Evolutionary conservation across 257 asterid species (phyloP), one percentile per base, ranked within the genome.

Genomic region (Leonotis leonurus): DNA sequence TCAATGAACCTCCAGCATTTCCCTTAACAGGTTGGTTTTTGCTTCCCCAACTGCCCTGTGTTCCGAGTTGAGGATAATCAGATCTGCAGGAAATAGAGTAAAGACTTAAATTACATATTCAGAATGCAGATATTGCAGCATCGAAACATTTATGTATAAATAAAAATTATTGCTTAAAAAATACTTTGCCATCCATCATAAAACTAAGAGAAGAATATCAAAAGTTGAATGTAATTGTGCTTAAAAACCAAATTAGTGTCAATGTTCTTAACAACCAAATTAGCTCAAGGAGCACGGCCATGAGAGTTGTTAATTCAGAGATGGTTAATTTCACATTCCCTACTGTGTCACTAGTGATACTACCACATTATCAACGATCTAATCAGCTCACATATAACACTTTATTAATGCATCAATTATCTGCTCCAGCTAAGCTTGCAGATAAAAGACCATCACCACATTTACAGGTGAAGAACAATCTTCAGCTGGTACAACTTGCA

Each of bases 61-160:
- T 68, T 45, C 84, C 82, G 40, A 89, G 87, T 67, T 85, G 88
- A 41, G 97, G 96, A 68, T 78, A 93, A 60, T 77, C 94, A 11
- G 79, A 73, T 81, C 99, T 93, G 90, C 75, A 77, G 73, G 35
- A 13, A 43, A 73, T 45, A 40, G 8, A 53, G n/a, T 37, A 50
- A 36, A 13, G 12, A 43, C 24, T 44, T 26, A 54, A 10, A 53
- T 30, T 52, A 60, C 37, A 33, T 24, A 50, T 60, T 57, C 62
- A 40, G 46, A 62, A 18, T 43, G 36, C 30, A 33, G 32, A 36
- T 52, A 58, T 1, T 10, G 18, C 14, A 62, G 8, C 46, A 45
- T 17, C 49, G 43, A 35, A 7, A 33, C 11, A 24, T 20, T 62
- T 20, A 12, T 3, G 2, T 22, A 44, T n/a, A 61, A 17, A 37